Percentiles rank a stretch among this genome's conserved stretches.
phyloP scores from a whole-genome alignment of 2,329 filamentous ascomycete species.

The Pseudocercospora cruenta region DNA sequence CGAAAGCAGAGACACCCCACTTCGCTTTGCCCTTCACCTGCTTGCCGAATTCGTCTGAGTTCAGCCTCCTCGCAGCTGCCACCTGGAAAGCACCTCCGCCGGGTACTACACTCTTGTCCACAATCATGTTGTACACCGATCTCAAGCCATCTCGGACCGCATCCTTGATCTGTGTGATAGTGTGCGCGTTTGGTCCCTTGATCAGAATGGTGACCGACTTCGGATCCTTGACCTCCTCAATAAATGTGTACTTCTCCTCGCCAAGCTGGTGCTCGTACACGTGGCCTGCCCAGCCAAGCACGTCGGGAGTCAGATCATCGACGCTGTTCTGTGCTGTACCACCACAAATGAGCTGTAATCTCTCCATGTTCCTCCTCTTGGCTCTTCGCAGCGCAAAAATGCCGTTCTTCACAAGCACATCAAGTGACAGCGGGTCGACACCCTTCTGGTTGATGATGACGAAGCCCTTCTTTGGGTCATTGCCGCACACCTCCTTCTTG shows the following conservation, averaged over 20 bases:
- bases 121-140: slow-evolving; percentile 99
- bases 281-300: slow-evolving; percentile 91
- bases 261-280: slow-evolving; percentile 97
- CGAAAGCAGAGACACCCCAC: slow-evolving; percentile 92
- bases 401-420: slow-evolving; percentile 96
- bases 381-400: slow-evolving; percentile 92
- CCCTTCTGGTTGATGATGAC: slow-evolving; percentile 99
- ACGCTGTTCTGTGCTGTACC: slow-evolving; percentile 93
- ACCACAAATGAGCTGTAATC: slow-evolving; percentile 90
- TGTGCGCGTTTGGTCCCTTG: slow-evolving; percentile 96
- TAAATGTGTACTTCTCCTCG: slow-evolving; percentile 98
- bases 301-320: slow-evolving; percentile 83
- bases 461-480: slow-evolving; percentile 91
- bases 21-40: slow-evolving; percentile 97
- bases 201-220: slow-evolving; percentile 98
- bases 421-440: slow-evolving; percentile 92
- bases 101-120: slow-evolving; percentile 93
- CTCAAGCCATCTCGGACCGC: slow-evolving; percentile 92
- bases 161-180: slow-evolving; percentile 94
- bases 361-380: slow-evolving; percentile 99
- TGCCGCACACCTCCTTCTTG: slow-evolving; percentile 96
- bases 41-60: slow-evolving; percentile 83
- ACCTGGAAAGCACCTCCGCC: slow-evolving; percentile 96
- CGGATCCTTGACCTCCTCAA: slow-evolving; percentile 97
- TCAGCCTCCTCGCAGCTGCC: slow-evolving; percentile 83